phyloP scores from a whole-genome alignment of 768 basidiomycete genomes.

The Mycena epipterygia region DNA sequence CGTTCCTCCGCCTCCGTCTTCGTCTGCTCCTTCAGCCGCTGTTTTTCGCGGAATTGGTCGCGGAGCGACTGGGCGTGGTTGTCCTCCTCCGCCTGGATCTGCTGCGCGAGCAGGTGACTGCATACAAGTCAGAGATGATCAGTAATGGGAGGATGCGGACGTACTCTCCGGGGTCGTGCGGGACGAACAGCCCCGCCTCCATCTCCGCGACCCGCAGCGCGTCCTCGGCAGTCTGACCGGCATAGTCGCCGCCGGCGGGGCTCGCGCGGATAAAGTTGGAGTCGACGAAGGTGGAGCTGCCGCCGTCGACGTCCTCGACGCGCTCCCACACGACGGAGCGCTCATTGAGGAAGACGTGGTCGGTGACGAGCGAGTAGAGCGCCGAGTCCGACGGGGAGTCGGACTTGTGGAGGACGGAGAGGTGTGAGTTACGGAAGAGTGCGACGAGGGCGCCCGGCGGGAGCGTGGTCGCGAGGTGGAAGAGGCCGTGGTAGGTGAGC shows the following conservation, averaged over 20 bases:
- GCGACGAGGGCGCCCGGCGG: slow-evolving; percentile 73
- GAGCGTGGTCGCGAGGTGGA: slow-evolving; percentile 80
- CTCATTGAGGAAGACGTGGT: slow-evolving; percentile 84
- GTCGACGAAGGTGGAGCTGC: slow-evolving; percentile 84
- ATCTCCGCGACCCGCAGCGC: slow-evolving; percentile 65
- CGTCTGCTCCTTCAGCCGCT: slow-evolving; percentile 41
- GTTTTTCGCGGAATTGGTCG: slow-evolving; percentile 44
- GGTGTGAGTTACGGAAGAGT: slow-evolving; percentile 91
- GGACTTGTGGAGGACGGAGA: slow-evolving; percentile 86
- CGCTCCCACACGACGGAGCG: slow-evolving; percentile 91
- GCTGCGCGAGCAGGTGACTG: slow-evolving; percentile 79
- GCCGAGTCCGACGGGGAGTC: slow-evolving; percentile 52
- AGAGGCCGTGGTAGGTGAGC: slow-evolving; percentile 89
- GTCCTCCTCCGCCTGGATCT: slow-evolving; percentile 88
- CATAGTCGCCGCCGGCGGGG: slow-evolving; percentile 86
- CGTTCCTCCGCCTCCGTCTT: slow-evolving; percentile 44
- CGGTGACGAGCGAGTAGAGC: slow-evolving; percentile 89
- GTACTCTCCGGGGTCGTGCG: slow-evolving; percentile 72
- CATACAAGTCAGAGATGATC: slow-evolving; percentile 15
- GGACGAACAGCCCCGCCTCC: slow-evolving; percentile 52
- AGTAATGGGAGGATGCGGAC: slow-evolving; percentile 41
- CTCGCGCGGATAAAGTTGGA: slow-evolving; percentile 71
- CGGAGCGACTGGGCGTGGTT: slow-evolving; percentile 53
- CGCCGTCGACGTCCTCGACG: slow-evolving; percentile 89
- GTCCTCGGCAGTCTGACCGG: slow-evolving; percentile 78